Percentiles rank a stretch among this genome's conserved stretches.
These are phyloP conservation scores for Paecilomyces dactylethromorphus DNA, from an alignment of 2,329 filamentous ascomycete genomes.

Conservation along the genomic window DNA sequence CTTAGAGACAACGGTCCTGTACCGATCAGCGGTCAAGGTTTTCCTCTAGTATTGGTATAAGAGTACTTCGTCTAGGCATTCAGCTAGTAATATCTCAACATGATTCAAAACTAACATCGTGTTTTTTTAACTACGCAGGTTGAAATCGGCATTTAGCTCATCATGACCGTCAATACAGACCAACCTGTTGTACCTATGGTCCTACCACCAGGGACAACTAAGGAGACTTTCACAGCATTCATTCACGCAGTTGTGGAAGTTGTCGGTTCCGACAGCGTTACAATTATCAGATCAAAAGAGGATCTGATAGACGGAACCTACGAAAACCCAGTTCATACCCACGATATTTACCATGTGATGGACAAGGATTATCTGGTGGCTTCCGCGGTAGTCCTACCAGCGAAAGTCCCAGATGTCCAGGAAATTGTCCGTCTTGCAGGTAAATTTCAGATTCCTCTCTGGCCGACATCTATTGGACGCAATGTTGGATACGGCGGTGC, in stretches of 20 bases:
- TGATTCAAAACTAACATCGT: neutral
- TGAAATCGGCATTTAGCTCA: neutral
- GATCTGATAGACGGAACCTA: conserved; percentile 15
- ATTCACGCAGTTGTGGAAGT: neutral
- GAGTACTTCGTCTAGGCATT: neutral
- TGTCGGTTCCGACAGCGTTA: neutral
- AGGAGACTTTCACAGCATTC: neutral
- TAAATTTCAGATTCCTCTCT: conserved; percentile 25
- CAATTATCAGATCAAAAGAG: neutral
- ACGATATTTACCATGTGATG: conserved; percentile 35
- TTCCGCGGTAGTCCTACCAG: conserved; percentile 31
- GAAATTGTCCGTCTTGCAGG: conserved; percentile 18
- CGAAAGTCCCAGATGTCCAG: conserved; percentile 9
- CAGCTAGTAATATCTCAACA: neutral
- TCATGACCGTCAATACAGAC: neutral
- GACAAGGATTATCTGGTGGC: conserved; percentile 40
- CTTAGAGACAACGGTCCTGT: neutral
- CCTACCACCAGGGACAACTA: neutral
- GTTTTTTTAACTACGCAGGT: neutral
- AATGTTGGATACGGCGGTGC: conserved; percentile 49
- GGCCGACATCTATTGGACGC: conserved; percentile 32
- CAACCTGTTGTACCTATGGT: neutral
- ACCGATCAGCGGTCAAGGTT: neutral
- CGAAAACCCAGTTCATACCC: conserved; percentile 28
- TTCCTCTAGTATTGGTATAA: neutral